Conservation (phyloP, 257 asterid species). For the Eustoma russellianum region DNA sequence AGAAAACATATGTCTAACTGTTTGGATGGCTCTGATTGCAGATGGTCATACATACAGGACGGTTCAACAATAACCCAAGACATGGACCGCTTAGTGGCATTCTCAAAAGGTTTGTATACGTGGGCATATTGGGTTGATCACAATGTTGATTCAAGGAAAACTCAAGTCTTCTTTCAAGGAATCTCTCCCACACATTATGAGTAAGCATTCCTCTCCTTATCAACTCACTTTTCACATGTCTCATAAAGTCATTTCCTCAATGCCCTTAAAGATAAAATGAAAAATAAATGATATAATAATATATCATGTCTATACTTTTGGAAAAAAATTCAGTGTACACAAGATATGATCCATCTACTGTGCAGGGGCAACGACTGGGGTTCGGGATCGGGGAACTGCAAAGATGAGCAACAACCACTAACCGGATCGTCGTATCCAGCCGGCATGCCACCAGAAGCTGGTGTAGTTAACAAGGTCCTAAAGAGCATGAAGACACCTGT, state of each 20-base stretch:
- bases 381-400: conserved; percentile 15
- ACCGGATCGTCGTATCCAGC: conserved; percentile 27
- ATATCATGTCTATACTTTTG: too few species aligned
- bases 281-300: too few species aligned
- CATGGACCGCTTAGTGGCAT: conserved; percentile 49
- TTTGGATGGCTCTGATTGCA: conserved; percentile 10
- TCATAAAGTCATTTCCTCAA: too few species aligned
- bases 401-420: conserved; percentile 16
- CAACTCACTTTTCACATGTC: not conserved
- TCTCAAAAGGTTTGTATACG: conserved; percentile 36
- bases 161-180: conserved; percentile 49
- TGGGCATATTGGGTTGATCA: conserved; percentile 55
- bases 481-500: conserved; percentile 27
- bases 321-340: too few species aligned
- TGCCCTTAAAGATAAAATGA: too few species aligned
- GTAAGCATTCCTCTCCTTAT: conserved; percentile 21
- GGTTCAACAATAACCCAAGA: conserved; percentile 29
- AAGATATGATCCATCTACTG: too few species aligned
- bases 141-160: conserved; percentile 32
- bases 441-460: conserved; percentile 17
- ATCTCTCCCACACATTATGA: conserved; percentile 42
- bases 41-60: conserved; percentile 50
- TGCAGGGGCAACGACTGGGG: conserved; percentile 25
- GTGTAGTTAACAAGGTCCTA: conserved; percentile 24
- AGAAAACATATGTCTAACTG: too few species aligned